phyloP scores from a whole-genome alignment of 1,284 basidiomycete species.

The Ceratorhiza oryzae-sativae region DNA sequence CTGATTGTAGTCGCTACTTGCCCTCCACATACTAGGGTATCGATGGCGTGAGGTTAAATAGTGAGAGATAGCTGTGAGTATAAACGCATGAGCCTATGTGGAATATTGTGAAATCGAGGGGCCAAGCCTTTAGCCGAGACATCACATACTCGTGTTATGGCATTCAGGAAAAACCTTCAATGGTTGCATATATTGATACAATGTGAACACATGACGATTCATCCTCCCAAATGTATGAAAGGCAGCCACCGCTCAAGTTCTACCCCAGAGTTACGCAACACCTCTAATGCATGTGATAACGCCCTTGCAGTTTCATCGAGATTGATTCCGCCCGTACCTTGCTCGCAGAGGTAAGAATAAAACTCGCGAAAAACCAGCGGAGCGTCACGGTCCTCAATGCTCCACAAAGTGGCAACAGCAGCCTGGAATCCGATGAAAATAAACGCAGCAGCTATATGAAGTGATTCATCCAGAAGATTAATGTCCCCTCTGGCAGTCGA shows the following conservation, averaged over 20 bases:
- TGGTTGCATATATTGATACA: too few relatives aligned
- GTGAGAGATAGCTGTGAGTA: too few relatives aligned
- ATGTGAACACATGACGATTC: too few relatives aligned
- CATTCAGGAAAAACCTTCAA: too few relatives aligned
- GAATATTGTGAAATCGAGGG: too few relatives aligned
- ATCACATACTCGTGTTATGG: too few relatives aligned
- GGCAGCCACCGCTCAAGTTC: background rate
- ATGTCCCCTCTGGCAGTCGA: conserved; percentile 7
- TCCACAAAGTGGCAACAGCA: background rate
- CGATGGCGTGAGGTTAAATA: too few relatives aligned
- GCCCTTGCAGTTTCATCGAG: background rate
- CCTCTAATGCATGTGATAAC: background rate
- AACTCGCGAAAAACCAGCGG: background rate
- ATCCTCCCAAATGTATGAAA: background rate
- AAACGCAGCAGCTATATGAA: conserved; percentile 26
- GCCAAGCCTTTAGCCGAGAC: too few relatives aligned
- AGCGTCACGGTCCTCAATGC: background rate
- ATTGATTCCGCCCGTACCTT: background rate
- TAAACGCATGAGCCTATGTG: too few relatives aligned
- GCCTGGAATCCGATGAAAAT: background rate
- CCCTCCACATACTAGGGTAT: too few relatives aligned
- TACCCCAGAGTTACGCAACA: background rate
- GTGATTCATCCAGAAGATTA: background rate
- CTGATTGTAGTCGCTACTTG: too few relatives aligned
- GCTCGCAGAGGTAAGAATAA: background rate